Evolutionary conservation across 2,329 filamentous ascomycete species (phyloP), one percentile per base, ranked within the genome.

Genomic region (Diaporthe velutina): DNA sequence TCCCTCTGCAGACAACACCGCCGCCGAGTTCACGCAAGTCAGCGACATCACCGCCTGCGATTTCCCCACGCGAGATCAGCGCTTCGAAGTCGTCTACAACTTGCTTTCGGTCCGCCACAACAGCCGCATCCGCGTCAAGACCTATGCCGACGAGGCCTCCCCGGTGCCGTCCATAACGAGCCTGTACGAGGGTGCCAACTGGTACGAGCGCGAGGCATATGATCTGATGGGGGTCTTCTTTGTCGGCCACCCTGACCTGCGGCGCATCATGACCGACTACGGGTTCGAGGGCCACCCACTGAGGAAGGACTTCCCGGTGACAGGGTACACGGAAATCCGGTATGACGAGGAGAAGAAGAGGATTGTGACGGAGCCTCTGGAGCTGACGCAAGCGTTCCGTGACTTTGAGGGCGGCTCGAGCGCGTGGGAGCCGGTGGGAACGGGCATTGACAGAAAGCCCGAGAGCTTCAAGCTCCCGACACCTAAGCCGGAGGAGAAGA

Each of bases 281-380:
- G 97, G 97, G 71, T 99, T 99, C 82, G 97, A 99, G 84, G 97
- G 97, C 71, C 97, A 99, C 87, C 97, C 97, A 55, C 87, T 99
- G 83, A 92, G 97, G 82, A 99, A 99, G 88, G 97, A 99, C 83
- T 99, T 99, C 88, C 97, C 97, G 30, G 87, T 99, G 83, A 98
- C 97, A 3, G 97, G 97, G 64, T 99, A 99, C 88, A 99, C 97
- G 45, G 97, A 99, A 88, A 93, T 99, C 79, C 91, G 97, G 82
- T 99, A 97, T 83, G 97, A 99, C 79, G 97, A 99, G 87, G 97
- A 99, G 90, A 99, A 98, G 94, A 99, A 99, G 92, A 92, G 97
- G 77, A 98, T 99, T 83, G 96, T 99, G 76, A 96, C 97, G 42
- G 97, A 99, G 89, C 97, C 97, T 54, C 89, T 99, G 67, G 97